Conservation (phyloP, 2,329 filamentous ascomycete genomes). For the Colletotrichum brevisporum region DNA sequence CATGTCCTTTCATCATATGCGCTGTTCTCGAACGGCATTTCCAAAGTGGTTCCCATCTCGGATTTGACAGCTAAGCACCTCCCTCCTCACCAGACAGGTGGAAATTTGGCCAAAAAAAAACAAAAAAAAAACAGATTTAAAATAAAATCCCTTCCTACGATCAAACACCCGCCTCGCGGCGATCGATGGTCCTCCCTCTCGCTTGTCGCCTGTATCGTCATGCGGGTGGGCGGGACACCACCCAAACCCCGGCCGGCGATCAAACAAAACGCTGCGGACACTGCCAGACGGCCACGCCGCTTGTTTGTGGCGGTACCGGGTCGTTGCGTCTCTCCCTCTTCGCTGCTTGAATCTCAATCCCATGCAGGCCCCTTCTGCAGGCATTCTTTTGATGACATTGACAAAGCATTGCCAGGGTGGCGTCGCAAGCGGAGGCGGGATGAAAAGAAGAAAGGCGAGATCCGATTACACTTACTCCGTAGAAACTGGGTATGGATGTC, state of each 20-base stretch:
- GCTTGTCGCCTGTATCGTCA: conserved; percentile 29
- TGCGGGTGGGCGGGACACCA: conserved; percentile 22
- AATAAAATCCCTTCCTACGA: conserved; percentile 20
- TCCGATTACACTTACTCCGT: not conserved
- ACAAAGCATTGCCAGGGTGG: not conserved
- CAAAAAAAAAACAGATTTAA: not conserved
- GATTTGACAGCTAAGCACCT: too few species aligned
- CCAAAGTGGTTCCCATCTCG: too few species aligned
- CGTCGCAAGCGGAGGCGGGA: not conserved
- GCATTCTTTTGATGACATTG: not conserved
- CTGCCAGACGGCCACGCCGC: conserved; percentile 3
- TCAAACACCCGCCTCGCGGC: conserved; percentile 33
- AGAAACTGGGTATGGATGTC: not conserved
- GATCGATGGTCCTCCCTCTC: conserved; percentile 27
- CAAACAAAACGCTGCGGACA: conserved; percentile 26
- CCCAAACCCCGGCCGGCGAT: conserved; percentile 28
- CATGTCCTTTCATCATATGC: too few species aligned
- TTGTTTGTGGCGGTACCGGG: not conserved
- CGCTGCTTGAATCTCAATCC: not conserved
- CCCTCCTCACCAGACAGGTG: not conserved
- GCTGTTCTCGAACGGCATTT: too few species aligned
- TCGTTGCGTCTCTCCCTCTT: not conserved
- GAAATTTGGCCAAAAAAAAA: too few species aligned
- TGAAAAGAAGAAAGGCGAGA: conserved; percentile 15
- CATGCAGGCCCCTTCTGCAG: conserved; percentile 1